Conservation (phyloP, 345 rosid species). For the Eucalyptus caleyi region DNA sequence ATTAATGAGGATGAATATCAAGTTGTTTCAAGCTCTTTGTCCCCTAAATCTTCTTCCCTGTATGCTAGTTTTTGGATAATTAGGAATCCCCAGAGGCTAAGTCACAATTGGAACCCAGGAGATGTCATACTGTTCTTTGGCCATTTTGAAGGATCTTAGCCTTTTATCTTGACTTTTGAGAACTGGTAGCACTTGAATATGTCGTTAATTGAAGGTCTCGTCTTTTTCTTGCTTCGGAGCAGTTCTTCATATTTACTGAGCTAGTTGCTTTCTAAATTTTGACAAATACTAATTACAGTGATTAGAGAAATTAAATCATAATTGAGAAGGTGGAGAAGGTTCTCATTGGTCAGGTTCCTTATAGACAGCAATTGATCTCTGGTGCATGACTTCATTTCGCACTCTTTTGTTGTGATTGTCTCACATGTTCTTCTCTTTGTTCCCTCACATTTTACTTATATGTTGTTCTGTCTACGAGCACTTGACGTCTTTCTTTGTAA, state of each 20-base stretch:
- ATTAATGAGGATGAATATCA: neutral
- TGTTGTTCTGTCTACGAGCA: neutral
- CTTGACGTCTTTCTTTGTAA: neutral
- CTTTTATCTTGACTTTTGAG: neutral
- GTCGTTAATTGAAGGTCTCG: neutral
- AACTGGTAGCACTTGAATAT: neutral
- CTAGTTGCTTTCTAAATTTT: neutral
- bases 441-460: neutral
- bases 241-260: too few species aligned
- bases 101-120: neutral
- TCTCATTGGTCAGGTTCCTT: neutral
- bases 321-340: neutral
- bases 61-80: neutral
- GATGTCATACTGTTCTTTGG: neutral
- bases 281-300: neutral
- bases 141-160: neutral
- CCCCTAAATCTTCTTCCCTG: neutral
- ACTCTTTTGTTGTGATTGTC: neutral
- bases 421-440: neutral
- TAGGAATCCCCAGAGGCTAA: neutral
- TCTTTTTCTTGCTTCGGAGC: neutral
- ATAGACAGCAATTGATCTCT: neutral
- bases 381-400: neutral
- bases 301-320: neutral
- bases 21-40: neutral